Base-by-base conservation (phyloP, 257 asterid genomes). In the Henckelia pumila region DNA sequence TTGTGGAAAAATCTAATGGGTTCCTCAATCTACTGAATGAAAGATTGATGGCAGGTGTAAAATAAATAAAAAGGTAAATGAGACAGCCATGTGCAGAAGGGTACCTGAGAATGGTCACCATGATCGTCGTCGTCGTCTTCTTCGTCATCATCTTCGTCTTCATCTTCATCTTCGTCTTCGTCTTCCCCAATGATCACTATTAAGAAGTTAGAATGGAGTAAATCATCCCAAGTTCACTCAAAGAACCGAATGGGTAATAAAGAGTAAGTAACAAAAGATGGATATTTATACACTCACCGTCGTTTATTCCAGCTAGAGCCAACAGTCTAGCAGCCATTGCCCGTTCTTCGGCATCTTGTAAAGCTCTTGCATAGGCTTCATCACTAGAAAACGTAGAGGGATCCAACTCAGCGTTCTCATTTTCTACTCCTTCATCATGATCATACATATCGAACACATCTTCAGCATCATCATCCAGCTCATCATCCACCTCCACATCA, bases 291-390 rank as follows among this genome's bases (percentile, higher is more conserved):
- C 28, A 57, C 86, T 67, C 69, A 88, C 96, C 78, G 67, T 78
- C 92, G 78, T 67, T 83, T 66, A 93, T 78, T 76, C 97, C 95
- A 29, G 97, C 85, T 58, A 93, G 77, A 62, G 96, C 89, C 71
- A 93, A 69, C 90, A 93, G 74, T 71, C 97, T 86, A 63, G 96
- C 85, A 3, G 96, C 95, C 97, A 93, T 81, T 59, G 85, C 95
- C 77, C 87, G 84, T 61, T 90, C 97, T 79, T 90, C 96, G 8
- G 91, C 95, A 76, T 85, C 97, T 76, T 93, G 99, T 62, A 93
- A 76, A 67, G 97, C 97, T 82, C 97, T 87, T 63, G 99, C 99
- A 84, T 81, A 93, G 59, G 95, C 95, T 83, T 90, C 99, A 66
- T 93, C 99, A 75, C 89, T 86, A 19, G 99, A 72, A 86, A 80